phyloP scores from a whole-genome alignment of 129 eudicot genomes.

The Gnaphalium uliginosum region DNA sequence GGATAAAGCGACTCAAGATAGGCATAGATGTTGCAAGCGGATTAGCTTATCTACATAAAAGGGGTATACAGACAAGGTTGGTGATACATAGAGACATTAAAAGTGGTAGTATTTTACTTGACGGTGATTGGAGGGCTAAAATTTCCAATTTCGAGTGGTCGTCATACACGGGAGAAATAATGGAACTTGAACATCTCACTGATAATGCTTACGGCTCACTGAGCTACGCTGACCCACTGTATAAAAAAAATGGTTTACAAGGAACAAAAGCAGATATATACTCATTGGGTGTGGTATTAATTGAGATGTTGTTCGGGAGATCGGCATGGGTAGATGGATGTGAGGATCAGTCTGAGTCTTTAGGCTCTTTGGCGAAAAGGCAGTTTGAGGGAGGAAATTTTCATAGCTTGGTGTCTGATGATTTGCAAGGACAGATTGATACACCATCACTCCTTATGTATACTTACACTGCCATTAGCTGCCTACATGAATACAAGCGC shows the following conservation, averaged over 20 bases:
- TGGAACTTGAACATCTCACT: background rate
- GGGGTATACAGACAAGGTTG: too few species aligned
- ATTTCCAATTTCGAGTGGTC: background rate
- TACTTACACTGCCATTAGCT: background rate
- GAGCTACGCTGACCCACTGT: background rate
- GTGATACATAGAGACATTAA: background rate
- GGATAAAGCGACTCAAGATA: background rate
- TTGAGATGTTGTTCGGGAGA: background rate
- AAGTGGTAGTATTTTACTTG: background rate
- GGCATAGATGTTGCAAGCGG: background rate
- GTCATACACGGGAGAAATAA: background rate
- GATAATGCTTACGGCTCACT: too few species aligned
- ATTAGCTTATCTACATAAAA: background rate
- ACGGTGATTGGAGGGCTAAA: background rate
- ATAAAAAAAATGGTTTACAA: background rate
- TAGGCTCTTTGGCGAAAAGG: background rate
- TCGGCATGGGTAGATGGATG: background rate
- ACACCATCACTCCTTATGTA: background rate
- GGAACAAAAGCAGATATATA: background rate
- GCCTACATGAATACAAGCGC: background rate
- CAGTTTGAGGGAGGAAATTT: background rate
- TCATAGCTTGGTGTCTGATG: background rate
- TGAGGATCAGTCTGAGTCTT: background rate
- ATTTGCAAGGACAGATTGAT: background rate
- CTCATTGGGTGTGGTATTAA: background rate